phyloP scores from a whole-genome alignment of 108 stramenopile genomes.

The Schizochytrium sp. region DNA sequence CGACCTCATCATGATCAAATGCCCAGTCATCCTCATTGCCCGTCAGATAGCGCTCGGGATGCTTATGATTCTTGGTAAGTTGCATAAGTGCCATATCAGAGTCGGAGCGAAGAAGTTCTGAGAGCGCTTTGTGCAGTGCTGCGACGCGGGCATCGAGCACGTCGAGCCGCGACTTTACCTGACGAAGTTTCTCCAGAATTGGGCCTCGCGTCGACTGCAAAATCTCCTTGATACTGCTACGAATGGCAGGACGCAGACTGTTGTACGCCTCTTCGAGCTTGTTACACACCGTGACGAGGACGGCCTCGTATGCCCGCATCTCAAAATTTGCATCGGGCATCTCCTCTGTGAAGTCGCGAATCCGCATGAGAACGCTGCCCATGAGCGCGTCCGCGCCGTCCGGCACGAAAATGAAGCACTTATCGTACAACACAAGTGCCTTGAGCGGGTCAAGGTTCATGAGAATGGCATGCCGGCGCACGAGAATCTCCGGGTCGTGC shows the following conservation, averaged over 20 bases:
- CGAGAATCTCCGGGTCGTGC: background rate
- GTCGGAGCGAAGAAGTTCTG: background rate
- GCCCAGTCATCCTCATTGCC: background rate
- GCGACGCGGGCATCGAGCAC: background rate
- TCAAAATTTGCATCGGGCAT: background rate
- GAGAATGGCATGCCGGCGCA: background rate
- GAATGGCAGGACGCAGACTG: background rate
- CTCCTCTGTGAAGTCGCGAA: background rate
- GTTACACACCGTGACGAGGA: background rate
- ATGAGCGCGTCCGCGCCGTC: conserved; percentile 2
- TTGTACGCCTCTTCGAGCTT: background rate
- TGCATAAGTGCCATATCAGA: conserved; percentile 7
- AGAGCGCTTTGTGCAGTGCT: background rate
- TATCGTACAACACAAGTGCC: background rate
- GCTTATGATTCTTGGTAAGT: background rate
- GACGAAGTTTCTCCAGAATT: background rate
- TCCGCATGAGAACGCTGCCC: background rate
- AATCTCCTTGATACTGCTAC: background rate
- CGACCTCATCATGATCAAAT: background rate
- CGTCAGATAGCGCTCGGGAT: background rate
- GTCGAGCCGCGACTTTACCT: background rate
- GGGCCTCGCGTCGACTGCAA: background rate
- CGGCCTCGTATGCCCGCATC: background rate
- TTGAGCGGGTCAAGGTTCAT: background rate
- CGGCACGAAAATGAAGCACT: background rate